Percentiles rank a stretch among this genome's conserved stretches.
Evolutionary conservation across 1,284 basidiomycete species (phyloP).

Genomic region (Grifola frondosa): DNA sequence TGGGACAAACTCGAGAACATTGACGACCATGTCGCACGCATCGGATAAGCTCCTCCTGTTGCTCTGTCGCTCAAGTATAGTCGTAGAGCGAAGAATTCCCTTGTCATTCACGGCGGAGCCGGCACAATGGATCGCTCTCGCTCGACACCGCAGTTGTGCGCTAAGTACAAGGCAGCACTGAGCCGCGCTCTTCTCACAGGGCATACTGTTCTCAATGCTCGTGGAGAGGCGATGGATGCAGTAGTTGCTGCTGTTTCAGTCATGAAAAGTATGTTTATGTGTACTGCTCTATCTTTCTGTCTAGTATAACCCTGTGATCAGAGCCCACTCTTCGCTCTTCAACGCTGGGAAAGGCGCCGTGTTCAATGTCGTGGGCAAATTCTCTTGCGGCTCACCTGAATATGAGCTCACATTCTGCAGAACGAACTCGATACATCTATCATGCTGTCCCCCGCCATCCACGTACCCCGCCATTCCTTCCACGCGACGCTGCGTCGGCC

Average conservation of each 20-base stretch:
- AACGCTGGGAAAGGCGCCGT: slow-evolving; percentile 80
- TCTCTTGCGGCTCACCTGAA: slow-evolving; percentile 24
- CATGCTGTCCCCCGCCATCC: slow-evolving; percentile 72
- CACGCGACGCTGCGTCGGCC: slow-evolving; percentile 59
- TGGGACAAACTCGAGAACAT: too few relatives aligned
- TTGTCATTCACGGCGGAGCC: slow-evolving; percentile 81
- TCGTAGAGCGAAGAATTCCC: slow-evolving; percentile 43
- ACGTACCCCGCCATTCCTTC: slow-evolving; percentile 58
- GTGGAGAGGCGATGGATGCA: slow-evolving; percentile 83
- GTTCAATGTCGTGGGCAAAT: slow-evolving; percentile 77
- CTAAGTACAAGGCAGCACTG: slow-evolving; percentile 57
- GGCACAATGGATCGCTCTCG: slow-evolving; percentile 58
- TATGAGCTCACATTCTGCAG: slow-evolving; percentile 33
- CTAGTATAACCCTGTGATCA: slow-evolving; percentile 24
- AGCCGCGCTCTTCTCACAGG: slow-evolving; percentile 59
- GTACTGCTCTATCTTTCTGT: background rate
- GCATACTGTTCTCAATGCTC: slow-evolving; percentile 56
- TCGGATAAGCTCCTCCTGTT: too few relatives aligned
- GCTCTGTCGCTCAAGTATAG: too few relatives aligned
- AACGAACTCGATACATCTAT: slow-evolving; percentile 80
- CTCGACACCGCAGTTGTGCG: slow-evolving; percentile 65
- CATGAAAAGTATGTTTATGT: slow-evolving; percentile 61
- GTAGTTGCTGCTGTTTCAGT: slow-evolving; percentile 69
- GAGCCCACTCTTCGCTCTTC: slow-evolving; percentile 78
- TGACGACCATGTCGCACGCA: too few relatives aligned